Evolutionary conservation across 768 basidiomycete genomes (phyloP).

Genomic region (Trametes villosa): DNA sequence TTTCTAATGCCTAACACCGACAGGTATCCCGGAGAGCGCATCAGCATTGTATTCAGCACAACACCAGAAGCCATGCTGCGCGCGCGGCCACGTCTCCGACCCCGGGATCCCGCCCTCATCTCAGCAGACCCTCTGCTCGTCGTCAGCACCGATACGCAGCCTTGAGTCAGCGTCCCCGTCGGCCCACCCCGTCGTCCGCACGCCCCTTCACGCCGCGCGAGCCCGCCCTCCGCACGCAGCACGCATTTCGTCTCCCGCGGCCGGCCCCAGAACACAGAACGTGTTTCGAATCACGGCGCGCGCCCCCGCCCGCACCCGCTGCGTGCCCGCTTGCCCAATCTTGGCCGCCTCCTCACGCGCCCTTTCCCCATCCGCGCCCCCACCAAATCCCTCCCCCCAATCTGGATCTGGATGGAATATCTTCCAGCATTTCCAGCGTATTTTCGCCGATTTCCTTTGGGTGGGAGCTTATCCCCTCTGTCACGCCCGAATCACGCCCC

Average conservation of each 20-base stretch:
- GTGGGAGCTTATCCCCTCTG: slow-evolving; percentile 6
- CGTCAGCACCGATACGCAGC: slow-evolving; percentile 1
- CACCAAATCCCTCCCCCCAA: neutral
- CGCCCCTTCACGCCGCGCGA: neutral
- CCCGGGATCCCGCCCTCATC: no score
- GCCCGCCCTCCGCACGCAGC: slow-evolving; percentile 1
- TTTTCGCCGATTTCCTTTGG: neutral
- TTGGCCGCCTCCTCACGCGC: slow-evolving; percentile 10
- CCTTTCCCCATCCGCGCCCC: slow-evolving; percentile 8
- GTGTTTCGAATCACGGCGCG: slow-evolving; percentile 4
- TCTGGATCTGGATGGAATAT: neutral
- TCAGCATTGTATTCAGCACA: no score
- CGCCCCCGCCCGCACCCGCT: neutral
- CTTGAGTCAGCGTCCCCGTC: neutral
- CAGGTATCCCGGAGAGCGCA: no score
- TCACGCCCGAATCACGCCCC: slow-evolving; percentile 20
- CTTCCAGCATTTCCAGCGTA: neutral
- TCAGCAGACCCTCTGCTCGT: no score
- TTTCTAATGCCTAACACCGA: no score
- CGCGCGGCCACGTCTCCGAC: no score
- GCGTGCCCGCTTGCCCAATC: slow-evolving; percentile 8
- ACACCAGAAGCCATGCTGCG: no score
- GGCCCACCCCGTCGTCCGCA: no score
- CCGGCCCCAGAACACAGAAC: slow-evolving; percentile 16
- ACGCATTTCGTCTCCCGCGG: slow-evolving; percentile 15